Evolutionary conservation across 2,329 filamentous ascomycete species (phyloP), one percentile per base, ranked within the genome.

Genomic region (Orbilia oligospora): DNA sequence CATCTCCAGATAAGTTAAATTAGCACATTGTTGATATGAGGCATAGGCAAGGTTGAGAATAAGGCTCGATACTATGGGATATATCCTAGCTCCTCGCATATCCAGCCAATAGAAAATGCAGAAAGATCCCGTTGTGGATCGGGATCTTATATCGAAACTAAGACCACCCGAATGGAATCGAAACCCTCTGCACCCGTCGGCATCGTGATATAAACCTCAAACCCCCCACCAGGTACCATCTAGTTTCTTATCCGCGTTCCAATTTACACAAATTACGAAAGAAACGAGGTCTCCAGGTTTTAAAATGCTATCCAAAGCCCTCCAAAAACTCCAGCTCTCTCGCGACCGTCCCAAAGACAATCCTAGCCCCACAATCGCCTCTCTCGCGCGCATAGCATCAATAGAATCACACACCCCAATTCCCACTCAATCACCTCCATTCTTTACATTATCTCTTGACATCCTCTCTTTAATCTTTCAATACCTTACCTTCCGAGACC

Each of bases 401-500:
- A 30, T 18, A 10, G 61, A 36, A 36, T 22, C 16, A 14, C 20
- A 27, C 14, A 61, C 16, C 4, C 51, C 61, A 10, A 22, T 61
- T 12, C 38, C 48, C 33, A 16, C 16, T 20, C 10, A 51, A 44
- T 8, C 27, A 22, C 53, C 38, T 14, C 73, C 73, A n/a, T 77
- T 77, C 51, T 65, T 67, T 22, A 58, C 46, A 0, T 58, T 77
- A 30, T 55, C 73, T 1, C 44, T 77, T 4, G 73, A 77, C 24
- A 71, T 77, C 16, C 66, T 77, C 8, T 38, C 56, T 1, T 16
- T 77, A 20, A 67, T 77, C 36, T 61, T 77, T 22, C 46, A 71
- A 33, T 71, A 71, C n/a, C 73, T 77, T 2, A 51, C 14, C 12
- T 71, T 71, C n/a, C 41, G 73, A n/a, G 73, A 77, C 30, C 67